Conservation (phyloP, 1,284 basidiomycete species). For the Cryptococcus sp. region DNA sequence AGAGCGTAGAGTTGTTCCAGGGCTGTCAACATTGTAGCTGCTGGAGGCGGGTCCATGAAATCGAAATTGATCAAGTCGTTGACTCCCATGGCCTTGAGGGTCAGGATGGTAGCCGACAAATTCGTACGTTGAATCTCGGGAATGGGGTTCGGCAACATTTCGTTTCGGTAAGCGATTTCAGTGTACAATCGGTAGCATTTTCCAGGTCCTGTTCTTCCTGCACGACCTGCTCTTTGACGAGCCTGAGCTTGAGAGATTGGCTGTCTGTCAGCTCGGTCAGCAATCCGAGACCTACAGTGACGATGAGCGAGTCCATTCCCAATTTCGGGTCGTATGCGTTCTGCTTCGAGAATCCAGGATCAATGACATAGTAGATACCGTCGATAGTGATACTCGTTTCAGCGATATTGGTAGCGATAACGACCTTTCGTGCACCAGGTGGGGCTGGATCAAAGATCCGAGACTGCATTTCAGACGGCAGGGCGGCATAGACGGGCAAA, state of each 20-base stretch:
- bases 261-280: conserved; percentile 34
- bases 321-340: conserved; percentile 96
- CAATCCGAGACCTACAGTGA: conserved; percentile 57
- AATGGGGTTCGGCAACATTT: conserved; percentile 97
- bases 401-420: conserved; percentile 97
- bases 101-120: conserved; percentile 84
- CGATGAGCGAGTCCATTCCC: conserved; percentile 98
- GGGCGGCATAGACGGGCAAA: conserved; percentile 93
- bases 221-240: conserved; percentile 88
- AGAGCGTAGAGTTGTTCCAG: conserved; percentile 91
- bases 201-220: conserved; percentile 94
- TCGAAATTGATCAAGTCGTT: conserved; percentile 97
- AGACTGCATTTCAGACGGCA: conserved; percentile 96
- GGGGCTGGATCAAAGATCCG: conserved; percentile 97
- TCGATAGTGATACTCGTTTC: conserved; percentile 98
- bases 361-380: conserved; percentile 97
- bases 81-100: conserved; percentile 98
- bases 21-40: conserved; percentile 85
- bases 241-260: conserved; percentile 99
- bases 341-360: conserved; percentile 98
- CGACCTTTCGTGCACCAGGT: conserved; percentile 92
- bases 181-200: conserved; percentile 98
- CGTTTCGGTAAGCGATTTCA: conserved; percentile 94
- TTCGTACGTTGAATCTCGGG: conserved; percentile 98
- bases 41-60: conserved; percentile 98